Base-by-base conservation (phyloP, 768 basidiomycete genomes). In the Exidia glandulosa region DNA sequence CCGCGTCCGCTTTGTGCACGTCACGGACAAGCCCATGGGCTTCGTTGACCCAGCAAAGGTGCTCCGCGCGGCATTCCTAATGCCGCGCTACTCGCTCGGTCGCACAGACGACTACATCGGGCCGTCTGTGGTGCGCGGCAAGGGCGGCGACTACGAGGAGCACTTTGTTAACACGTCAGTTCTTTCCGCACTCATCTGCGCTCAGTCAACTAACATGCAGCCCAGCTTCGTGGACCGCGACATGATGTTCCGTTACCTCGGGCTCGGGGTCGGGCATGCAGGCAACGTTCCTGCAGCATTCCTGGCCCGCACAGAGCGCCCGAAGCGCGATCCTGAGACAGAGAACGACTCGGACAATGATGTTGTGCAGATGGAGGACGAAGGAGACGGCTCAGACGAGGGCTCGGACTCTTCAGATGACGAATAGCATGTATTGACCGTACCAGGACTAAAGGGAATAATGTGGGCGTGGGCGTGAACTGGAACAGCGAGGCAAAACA, bases 141-240 rank as follows among this genome's bases (percentile, higher is more conserved):
- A 14, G 19, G 41, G 23, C 5, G 41, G 41, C 12, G 54, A 55
- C 32, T 55, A 16, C 14, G 54, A 7, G 2, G 29, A 55, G 13
- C 27, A 19, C 19, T 25, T 25, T 27, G 54, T 55, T n/a, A 25
- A 25, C 32, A 25, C 19, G 54, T 55, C 16, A 10, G 41, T 45
- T 10, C 9, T 13, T 45, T 36, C 16, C 34, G 7, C 7, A 36
- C 41, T 13, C 23, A 5, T 19, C 16, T 45, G 2, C 2, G 9
- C 19, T 45, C 41, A 45, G 12, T 45, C 10, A 6, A 6, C 19
- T 5, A 6, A 6, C 16, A 14, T 19, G 19, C 41, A 19, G 41
- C 19, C 19, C 41, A 77, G 76, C 4, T 76, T 75, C 59, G 72
- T 72, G 10, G 74, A 77, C 59, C 65, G 72, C 2, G 75, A 77